Evolutionary conservation across 305 asterid species (phyloP).

Genomic region (Fraxinus paxiana): DNA sequence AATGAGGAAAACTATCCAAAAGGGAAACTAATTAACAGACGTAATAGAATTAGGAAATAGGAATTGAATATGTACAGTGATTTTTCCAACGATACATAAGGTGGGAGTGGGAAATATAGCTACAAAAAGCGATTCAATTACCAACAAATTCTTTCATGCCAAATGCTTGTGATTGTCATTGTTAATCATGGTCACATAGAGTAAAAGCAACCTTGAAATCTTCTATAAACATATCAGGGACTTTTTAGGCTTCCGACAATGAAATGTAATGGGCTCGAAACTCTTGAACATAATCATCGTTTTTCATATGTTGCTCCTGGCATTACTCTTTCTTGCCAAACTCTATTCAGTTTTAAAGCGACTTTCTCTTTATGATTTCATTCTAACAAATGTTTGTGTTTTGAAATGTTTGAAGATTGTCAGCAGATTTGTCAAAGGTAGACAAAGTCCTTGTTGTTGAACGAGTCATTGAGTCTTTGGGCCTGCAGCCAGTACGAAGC

Average conservation of each 20-base stretch:
- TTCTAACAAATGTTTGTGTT: slow-evolving; percentile 21
- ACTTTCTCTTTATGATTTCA: neutral
- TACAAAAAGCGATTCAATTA: neutral
- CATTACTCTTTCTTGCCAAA: neutral
- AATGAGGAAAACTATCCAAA: neutral
- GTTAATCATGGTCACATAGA: neutral
- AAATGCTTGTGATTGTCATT: neutral
- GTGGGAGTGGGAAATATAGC: neutral
- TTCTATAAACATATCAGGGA: neutral
- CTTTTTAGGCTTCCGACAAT: neutral
- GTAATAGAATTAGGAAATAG: neutral
- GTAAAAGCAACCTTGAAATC: neutral
- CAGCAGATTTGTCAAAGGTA: slow-evolving; percentile 63
- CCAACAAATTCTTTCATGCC: neutral
- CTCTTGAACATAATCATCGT: neutral
- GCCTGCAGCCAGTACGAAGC: slow-evolving; percentile 70
- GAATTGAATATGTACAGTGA: neutral
- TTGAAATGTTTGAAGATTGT: slow-evolving; percentile 42
- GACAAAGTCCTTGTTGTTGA: slow-evolving; percentile 84
- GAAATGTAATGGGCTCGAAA: neutral
- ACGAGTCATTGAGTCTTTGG: slow-evolving; percentile 76
- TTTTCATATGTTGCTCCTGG: slow-evolving; percentile 2
- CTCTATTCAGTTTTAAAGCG: neutral
- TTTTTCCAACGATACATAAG: neutral
- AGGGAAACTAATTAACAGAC: neutral